Base-by-base conservation (phyloP, 257 asterid genomes). In the Paraleonurus japonicus region DNA sequence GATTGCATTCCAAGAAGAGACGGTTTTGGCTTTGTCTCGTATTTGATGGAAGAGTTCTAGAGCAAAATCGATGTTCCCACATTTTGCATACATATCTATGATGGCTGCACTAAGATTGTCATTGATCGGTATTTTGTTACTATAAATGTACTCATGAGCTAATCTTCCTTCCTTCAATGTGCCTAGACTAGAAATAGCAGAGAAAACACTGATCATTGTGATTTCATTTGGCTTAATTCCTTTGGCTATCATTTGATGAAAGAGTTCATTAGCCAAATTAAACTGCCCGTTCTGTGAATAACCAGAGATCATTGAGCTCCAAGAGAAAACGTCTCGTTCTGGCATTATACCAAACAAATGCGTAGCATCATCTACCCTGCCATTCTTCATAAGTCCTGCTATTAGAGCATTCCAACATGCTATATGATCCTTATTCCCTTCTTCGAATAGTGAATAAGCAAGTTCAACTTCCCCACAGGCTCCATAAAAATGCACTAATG, bases 231-330 rank as follows among this genome's bases (percentile, higher is more conserved):
- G 96, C 85, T 76, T 84, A 37, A 89, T 12, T 27, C 95, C 87
- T 20, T 67, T 54, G 13, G 17, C 78, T 39, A 91, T 84, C 98
- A 91, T 91, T 74, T 83, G 79, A 41, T 75, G 95, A 35, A 94
- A 94, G 59, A 91, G 80, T 66, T 85, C 87, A 20, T 86, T 65
- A 62, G 99, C 95, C 48, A 65, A 73, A 69, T 73, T 76, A 43
- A 92, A 83, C 78, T 85, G 81, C 67, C 85, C 87, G 13, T 72
- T 81, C 45, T 89, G 98, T 19, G 98, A 81, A 62, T 84, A 91
- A 71, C 99, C 98, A 15, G 98, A 84, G 43, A 94, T 89, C 96
- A 94, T 88, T 8, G 96, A 84, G 80, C 96, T 94, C 96, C 96
- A 94, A 1, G 98, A 85, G 84, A 91, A 94, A 80, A 94, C 73